phyloP scores from a whole-genome alignment of 331 rosid genomes.

The Stylosanthes scabra region DNA sequence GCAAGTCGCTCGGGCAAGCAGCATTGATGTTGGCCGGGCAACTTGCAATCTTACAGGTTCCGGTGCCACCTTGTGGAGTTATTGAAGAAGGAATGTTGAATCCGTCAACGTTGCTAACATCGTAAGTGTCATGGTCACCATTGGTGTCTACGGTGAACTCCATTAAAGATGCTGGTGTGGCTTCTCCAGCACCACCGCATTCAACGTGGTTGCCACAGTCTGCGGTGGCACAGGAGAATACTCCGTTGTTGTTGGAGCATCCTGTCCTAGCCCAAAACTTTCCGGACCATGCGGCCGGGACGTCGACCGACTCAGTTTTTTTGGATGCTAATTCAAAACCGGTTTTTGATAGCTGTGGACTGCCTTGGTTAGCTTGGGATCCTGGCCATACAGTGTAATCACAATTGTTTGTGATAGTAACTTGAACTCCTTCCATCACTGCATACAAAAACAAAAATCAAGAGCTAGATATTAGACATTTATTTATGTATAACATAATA shows the following conservation, averaged over 20 bases:
- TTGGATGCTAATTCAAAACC: constrained; percentile 44
- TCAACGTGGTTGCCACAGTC: constrained; percentile 45
- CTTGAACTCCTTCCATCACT: constrained; percentile 47
- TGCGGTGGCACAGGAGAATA: constrained; percentile 45
- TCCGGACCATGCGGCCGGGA: constrained; percentile 54
- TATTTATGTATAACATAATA: background rate
- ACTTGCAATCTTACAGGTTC: constrained; percentile 9
- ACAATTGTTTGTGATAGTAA: constrained; percentile 46
- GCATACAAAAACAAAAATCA: background rate
- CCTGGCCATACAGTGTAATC: constrained; percentile 48
- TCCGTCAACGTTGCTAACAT: constrained; percentile 61
- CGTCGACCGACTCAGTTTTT: constrained; percentile 2
- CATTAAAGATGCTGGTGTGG: constrained; percentile 39
- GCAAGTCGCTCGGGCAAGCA: constrained; percentile 42
- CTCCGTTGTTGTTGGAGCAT: constrained; percentile 37
- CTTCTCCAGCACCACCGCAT: constrained; percentile 46
- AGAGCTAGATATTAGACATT: background rate
- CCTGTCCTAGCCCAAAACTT: constrained; percentile 50
- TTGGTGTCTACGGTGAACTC: constrained; percentile 34
- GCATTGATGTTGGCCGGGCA: constrained; percentile 49
- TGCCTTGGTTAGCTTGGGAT: constrained; percentile 38
- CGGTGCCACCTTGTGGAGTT: constrained; percentile 54
- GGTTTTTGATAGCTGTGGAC: constrained; percentile 30
- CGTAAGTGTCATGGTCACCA: constrained; percentile 53
- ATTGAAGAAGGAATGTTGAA: constrained; percentile 64